phyloP scores from a whole-genome alignment of 139 green algal species.

The Asterochloris erici region DNA sequence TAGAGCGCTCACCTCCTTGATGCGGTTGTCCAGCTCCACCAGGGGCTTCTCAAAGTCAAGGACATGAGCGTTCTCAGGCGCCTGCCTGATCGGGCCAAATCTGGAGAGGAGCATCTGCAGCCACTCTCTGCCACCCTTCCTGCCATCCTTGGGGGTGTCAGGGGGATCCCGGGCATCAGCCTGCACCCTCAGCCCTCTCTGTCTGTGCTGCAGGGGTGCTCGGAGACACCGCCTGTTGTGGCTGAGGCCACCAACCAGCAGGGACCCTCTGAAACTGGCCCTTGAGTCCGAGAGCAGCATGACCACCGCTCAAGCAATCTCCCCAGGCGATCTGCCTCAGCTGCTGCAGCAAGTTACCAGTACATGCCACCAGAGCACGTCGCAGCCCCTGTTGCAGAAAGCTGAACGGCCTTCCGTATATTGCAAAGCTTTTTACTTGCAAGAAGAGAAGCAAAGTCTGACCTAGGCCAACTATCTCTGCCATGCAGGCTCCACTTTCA shows the following conservation, averaged over 20 bases:
- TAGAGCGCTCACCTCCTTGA: constrained; percentile 81
- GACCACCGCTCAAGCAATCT: background rate
- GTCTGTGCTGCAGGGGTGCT: no score
- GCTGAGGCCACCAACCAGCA: no score
- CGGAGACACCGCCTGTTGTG: no score
- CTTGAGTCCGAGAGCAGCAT: background rate
- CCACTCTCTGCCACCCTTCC: constrained; percentile 39
- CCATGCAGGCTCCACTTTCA: no score
- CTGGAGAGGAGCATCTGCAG: constrained; percentile 41
- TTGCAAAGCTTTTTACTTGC: no score
- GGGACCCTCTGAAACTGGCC: background rate
- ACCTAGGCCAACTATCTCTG: no score
- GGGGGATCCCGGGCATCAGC: constrained; percentile 21
- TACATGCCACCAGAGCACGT: no score
- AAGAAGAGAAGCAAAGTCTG: no score
- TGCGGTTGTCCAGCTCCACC: constrained; percentile 94
- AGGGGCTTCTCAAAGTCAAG: constrained; percentile 97
- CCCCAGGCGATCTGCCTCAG: background rate
- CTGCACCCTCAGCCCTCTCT: no score
- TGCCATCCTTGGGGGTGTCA: constrained; percentile 40
- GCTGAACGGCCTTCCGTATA: no score
- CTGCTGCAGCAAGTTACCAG: background rate
- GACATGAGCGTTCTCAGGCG: constrained; percentile 54
- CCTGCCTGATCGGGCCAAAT: constrained; percentile 79
- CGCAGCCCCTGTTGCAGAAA: no score